Percentiles rank a stretch among this genome's conserved stretches.
phyloP scores from a whole-genome alignment of 2,329 filamentous ascomycete genomes.

The Zymoseptoria brevis region DNA sequence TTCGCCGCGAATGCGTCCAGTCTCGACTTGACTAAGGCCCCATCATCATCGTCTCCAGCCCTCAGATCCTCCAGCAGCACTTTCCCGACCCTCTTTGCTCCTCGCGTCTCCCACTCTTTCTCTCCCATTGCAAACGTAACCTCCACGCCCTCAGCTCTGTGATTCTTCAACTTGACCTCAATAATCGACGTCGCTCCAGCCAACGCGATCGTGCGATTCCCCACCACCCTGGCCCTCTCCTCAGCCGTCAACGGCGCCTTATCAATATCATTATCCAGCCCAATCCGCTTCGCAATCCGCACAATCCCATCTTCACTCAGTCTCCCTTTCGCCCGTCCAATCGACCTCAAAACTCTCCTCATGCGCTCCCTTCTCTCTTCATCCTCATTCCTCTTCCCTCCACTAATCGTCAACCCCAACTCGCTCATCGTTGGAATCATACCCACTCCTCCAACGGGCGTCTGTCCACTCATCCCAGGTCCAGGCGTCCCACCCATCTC shows the following conservation, averaged over 20 bases:
- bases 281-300: conserved; percentile 58
- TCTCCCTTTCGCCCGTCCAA: conserved; percentile 59
- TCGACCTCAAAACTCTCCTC: conserved; percentile 56
- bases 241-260: conserved; percentile 9
- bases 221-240: conserved; percentile 19
- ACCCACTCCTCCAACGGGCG: conserved; percentile 25
- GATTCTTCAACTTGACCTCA: conserved; percentile 25
- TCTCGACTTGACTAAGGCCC: conserved; percentile 59
- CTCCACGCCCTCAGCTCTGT: conserved; percentile 45
- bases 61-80: conserved; percentile 59
- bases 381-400: conserved; percentile 41
- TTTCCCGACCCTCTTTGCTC: conserved; percentile 48
- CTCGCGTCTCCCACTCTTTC: conserved; percentile 44
- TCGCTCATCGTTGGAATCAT: conserved; percentile 38
- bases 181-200: conserved; percentile 31
- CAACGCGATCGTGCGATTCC: conserved; percentile 30
- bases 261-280: conserved; percentile 44
- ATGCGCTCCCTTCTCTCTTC: conserved; percentile 46
- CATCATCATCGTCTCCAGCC: conserved; percentile 45
- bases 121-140: conserved; percentile 56
- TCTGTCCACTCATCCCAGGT: conserved; percentile 28
- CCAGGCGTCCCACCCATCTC: conserved; percentile 34
- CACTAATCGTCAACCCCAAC: conserved; percentile 35
- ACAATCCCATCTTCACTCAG: conserved; percentile 71
- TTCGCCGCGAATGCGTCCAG: conserved; percentile 65